Conservation (phyloP, 2,329 filamentous ascomycete genomes). For the Ceratocystis lukuohia region DNA sequence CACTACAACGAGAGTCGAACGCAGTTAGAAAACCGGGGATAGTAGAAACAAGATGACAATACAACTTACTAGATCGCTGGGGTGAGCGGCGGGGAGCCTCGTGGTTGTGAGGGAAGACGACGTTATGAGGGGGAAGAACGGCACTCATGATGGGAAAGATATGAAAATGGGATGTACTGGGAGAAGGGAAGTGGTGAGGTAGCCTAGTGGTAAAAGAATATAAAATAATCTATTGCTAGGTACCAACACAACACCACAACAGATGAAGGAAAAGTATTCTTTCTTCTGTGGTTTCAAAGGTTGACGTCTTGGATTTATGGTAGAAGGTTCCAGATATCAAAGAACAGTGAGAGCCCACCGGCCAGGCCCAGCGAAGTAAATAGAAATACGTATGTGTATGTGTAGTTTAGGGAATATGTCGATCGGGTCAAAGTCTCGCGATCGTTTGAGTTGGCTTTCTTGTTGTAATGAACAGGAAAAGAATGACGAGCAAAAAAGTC, state of each 20-base stretch:
- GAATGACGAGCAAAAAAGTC: no score
- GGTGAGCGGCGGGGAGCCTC: conserved; percentile 44
- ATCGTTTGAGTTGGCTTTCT: no score
- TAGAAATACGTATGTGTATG: no score
- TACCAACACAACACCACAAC: neutral
- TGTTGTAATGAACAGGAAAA: no score
- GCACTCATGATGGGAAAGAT: conserved; percentile 41
- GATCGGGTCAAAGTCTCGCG: no score
- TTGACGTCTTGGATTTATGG: neutral
- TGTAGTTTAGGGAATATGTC: no score
- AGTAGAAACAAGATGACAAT: conserved; percentile 1
- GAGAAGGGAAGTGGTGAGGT: neutral
- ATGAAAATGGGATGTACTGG: no score
- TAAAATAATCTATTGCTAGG: conserved; percentile 6
- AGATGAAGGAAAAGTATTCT: conserved; percentile 9
- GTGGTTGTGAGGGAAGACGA: conserved; percentile 44
- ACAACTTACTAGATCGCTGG: conserved; percentile 40
- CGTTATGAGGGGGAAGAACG: conserved; percentile 44
- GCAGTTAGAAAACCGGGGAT: neutral
- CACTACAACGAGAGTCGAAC: conserved; percentile 21
- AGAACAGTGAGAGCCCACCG: neutral
- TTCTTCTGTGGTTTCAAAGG: neutral
- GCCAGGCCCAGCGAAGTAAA: no score
- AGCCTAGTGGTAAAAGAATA: neutral
- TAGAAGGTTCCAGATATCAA: neutral